Evolutionary conservation across 2,329 filamentous ascomycete genomes (phyloP), one percentile per base, ranked within the genome.

Genomic region (Chaetomium sp.): DNA sequence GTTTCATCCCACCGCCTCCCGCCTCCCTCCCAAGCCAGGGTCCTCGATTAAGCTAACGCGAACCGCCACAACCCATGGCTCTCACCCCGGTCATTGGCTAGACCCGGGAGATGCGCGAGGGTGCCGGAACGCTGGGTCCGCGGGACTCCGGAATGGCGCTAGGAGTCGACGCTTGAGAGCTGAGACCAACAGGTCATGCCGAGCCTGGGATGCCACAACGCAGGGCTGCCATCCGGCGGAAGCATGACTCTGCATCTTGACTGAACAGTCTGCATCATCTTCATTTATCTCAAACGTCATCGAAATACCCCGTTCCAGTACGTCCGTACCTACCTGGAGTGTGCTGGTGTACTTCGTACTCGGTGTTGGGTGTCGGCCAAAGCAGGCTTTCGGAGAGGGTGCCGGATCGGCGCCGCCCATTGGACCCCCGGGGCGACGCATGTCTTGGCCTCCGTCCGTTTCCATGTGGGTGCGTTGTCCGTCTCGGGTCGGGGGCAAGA

Each of bases 391-490:
- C 47, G 59, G 62, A 19, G 35, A 31, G 51, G 25, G 35, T 60
- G 33, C 63, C 53, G 57, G 33, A 61, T 64, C 60, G 53, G 13
- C 53, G 35, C 10, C 35, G 31, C 53, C 56, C 57, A 64, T 57
- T 61, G 54, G 63, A 35, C 23, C 62, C 33, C 57, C 42, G 51
- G 25, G 53, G 31, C 54, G 31, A 53, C 63, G 57, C 53, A 53
- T 57, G 63, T 64, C 57, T 64, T 58, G 54, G 33, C 51, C 50
- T 12, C 45, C 38, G 10, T 38, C 60, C n/a, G 13, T 50, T 47
- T 50, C 31, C 25, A 57, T 53, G 42, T 51, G 57, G 5, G 42
- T 51, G 56, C 57, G 57, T 35, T 60, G 56, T 42, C 25, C 29
- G 57, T 56, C 38, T 31, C 23, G 51, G 49, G n/a, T 57, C 31